Evolutionary conservation across 2,329 filamentous ascomycete species (phyloP).

Genomic region (Huntiella abstrusa): DNA sequence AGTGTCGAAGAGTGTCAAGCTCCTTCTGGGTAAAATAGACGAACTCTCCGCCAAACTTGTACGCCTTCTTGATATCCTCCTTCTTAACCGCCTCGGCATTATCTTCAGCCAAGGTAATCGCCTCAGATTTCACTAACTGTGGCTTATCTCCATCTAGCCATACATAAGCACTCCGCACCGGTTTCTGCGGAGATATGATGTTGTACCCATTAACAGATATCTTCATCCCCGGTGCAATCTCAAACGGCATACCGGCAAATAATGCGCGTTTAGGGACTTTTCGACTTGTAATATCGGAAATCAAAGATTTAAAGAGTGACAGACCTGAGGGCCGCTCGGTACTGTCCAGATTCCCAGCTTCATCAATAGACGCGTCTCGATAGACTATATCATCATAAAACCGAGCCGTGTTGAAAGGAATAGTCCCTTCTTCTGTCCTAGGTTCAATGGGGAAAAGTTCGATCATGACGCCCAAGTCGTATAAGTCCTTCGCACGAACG

Average conservation of each 20-base stretch:
- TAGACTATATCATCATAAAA: conserved; percentile 98
- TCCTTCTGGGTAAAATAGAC: conserved; percentile 76
- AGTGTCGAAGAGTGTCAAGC: conserved; percentile 55
- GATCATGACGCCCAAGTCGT: conserved; percentile 79
- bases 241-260: conserved; percentile 73
- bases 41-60: conserved; percentile 86
- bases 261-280: conserved; percentile 68
- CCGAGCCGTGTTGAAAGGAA: conserved; percentile 59
- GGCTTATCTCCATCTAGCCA: conserved; percentile 74
- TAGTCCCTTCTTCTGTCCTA: conserved; percentile 13
- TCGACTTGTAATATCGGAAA: conserved; percentile 81
- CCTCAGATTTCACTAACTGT: conserved; percentile 59
- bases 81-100: conserved; percentile 62
- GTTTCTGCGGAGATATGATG: conserved; percentile 64
- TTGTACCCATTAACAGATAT: conserved; percentile 93
- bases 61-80: conserved; percentile 70
- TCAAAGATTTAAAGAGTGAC: conserved; percentile 56
- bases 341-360: conserved; percentile 19
- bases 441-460: conserved; percentile 76
- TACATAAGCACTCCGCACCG: conserved; percentile 68
- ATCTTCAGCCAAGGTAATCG: conserved; percentile 58
- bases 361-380: conserved; percentile 52
- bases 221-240: conserved; percentile 64
- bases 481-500: conserved; percentile 81
- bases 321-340: conserved; percentile 30